Conservation (phyloP, 1,284 basidiomycete genomes). For the Rhodotorula glutinis region DNA sequence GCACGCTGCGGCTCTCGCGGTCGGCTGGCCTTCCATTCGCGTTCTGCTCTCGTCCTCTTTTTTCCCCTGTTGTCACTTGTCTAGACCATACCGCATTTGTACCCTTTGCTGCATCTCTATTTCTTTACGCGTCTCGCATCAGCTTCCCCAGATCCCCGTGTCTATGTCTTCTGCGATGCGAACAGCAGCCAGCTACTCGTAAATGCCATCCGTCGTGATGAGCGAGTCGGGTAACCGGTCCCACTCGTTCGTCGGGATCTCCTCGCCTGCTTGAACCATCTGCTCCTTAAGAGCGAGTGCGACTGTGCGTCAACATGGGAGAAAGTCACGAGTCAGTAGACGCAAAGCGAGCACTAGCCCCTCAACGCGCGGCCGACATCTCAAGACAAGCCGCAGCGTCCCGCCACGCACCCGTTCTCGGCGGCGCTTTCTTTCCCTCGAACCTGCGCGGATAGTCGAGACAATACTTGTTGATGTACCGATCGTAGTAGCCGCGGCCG, state of each 20-base stretch:
- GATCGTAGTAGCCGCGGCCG: conserved; percentile 52
- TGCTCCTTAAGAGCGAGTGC: conserved; percentile 46
- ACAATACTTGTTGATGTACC: conserved; percentile 29
- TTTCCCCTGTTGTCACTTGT: neutral
- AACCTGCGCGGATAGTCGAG: conserved; percentile 20
- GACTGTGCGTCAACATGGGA: conserved; percentile 31
- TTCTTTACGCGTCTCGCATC: too few relatives aligned
- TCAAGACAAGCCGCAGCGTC: too few relatives aligned
- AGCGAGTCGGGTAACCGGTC: conserved; percentile 46
- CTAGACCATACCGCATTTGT: neutral
- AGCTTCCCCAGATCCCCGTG: too few relatives aligned
- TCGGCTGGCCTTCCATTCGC: too few relatives aligned
- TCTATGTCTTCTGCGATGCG: too few relatives aligned
- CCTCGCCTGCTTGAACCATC: conserved; percentile 41
- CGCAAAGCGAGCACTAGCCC: too few relatives aligned
- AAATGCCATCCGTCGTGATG: conserved; percentile 39
- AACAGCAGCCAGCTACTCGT: neutral
- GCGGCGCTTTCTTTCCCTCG: conserved; percentile 9
- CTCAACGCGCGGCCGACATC: too few relatives aligned
- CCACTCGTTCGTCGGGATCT: conserved; percentile 46
- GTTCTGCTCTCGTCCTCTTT: neutral
- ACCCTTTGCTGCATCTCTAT: too few relatives aligned
- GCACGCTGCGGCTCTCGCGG: neutral
- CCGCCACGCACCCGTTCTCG: conserved; percentile 28
- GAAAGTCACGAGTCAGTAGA: neutral